Evolutionary conservation across 2,329 filamentous ascomycete species (phyloP).

Genomic region (Decorospora gaudefroyi): DNA sequence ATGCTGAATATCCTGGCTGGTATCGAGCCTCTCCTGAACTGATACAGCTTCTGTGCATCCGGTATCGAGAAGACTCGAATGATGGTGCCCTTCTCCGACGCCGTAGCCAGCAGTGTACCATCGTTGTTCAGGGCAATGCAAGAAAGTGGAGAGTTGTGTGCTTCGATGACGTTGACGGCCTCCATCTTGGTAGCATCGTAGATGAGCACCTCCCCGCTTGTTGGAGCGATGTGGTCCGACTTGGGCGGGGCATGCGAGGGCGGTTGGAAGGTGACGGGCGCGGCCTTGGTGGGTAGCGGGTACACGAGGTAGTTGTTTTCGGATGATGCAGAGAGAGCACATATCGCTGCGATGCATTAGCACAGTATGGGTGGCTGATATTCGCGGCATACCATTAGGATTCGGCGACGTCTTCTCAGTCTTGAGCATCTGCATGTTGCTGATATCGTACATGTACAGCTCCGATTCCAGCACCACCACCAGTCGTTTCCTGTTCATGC

Average conservation of each 20-base stretch:
- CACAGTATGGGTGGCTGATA: background rate
- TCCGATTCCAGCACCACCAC: conserved; percentile 94
- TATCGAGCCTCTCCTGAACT: conserved; percentile 94
- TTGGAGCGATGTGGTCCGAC: conserved; percentile 73
- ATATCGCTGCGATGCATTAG: conserved; percentile 66
- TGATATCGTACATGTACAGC: conserved; percentile 98
- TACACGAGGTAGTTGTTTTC: conserved; percentile 97
- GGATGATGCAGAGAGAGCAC: conserved; percentile 88
- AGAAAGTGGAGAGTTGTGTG: conserved; percentile 87
- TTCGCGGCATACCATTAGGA: conserved; percentile 62
- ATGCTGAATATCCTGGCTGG: conserved; percentile 97
- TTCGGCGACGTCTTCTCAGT: conserved; percentile 95
- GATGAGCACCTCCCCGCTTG: conserved; percentile 87
- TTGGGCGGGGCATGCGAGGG: conserved; percentile 87
- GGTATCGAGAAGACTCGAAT: conserved; percentile 95
- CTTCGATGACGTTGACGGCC: conserved; percentile 92
- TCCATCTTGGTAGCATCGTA: conserved; percentile 90
- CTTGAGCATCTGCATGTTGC: conserved; percentile 93
- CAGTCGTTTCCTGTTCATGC: conserved; percentile 89
- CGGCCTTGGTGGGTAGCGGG: conserved; percentile 73
- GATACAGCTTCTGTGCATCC: conserved; percentile 87
- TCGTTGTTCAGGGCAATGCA: conserved; percentile 91
- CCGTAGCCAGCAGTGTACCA: conserved; percentile 87
- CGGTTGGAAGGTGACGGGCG: conserved; percentile 57
- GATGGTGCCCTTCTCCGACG: conserved; percentile 96